phyloP scores from a whole-genome alignment of 805 yeast species.

The Starmerella ratchasimensis region DNA sequence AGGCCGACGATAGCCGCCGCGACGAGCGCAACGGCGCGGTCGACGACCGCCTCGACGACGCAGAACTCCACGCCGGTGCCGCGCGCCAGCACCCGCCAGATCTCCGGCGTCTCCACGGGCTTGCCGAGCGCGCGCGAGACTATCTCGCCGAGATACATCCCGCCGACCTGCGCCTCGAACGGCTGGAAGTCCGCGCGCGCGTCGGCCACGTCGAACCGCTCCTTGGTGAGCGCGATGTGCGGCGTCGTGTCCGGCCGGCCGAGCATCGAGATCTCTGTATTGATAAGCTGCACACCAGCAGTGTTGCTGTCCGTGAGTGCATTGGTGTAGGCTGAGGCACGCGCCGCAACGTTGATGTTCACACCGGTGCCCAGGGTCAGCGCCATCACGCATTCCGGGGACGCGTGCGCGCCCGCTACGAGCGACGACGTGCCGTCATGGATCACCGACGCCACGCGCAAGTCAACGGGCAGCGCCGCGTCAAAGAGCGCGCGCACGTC shows the following conservation, averaged over 20 bases:
- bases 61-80: constrained; percentile 1
- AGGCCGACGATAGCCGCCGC: constrained; percentile 16
- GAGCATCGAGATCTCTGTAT: constrained; percentile 19
- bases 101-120: constrained; percentile 3
- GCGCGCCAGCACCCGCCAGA: constrained; percentile 8
- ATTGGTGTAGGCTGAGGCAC: too few relatives aligned
- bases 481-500: constrained; percentile 12
- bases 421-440: constrained; percentile 21
- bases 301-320: background rate
- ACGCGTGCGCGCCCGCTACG: constrained; percentile 14
- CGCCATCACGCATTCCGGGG: constrained; percentile 14
- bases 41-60: constrained; percentile 10
- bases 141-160: constrained; percentile 14
- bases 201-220: constrained; percentile 9
- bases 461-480: constrained; percentile 1
- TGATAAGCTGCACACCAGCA: constrained; percentile 5
- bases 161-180: constrained; percentile 17
- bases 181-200: constrained; percentile 15
- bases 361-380: constrained; percentile 22
- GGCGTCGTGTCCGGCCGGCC: constrained; percentile 12
- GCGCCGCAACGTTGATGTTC: constrained; percentile 10
- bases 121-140: background rate
- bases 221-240: constrained; percentile 2
- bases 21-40: constrained; percentile 15
- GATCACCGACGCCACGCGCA: constrained; percentile 6